Percentiles rank a stretch among this genome's conserved stretches.
phyloP scores from a whole-genome alignment of 106 monocot species.

The Dioscorea alata region DNA sequence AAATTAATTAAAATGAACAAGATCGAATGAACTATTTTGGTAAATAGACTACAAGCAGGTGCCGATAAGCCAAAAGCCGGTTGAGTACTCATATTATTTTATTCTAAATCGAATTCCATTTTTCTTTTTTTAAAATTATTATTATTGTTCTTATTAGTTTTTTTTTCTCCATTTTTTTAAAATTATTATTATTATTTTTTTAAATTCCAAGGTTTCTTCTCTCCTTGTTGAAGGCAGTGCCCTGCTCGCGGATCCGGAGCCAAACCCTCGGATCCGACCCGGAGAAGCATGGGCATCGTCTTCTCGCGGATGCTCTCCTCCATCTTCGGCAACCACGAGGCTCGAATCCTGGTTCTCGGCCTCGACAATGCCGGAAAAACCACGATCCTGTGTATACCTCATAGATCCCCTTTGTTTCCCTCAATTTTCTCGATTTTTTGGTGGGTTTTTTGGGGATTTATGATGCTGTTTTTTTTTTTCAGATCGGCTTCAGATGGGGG shows the following conservation, averaged over 20 bases:
- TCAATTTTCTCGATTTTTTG: neutral
- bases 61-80: too few relatives aligned
- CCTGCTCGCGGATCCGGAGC: neutral
- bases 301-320: conserved; percentile 90
- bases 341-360: conserved; percentile 98
- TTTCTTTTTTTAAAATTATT: too few relatives aligned
- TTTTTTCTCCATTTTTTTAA: too few relatives aligned
- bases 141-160: too few relatives aligned
- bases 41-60: too few relatives aligned
- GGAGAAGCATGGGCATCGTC: conserved; percentile 73
- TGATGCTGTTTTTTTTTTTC: conserved; percentile 8
- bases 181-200: too few relatives aligned
- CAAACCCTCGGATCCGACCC: conserved; percentile 15
- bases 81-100: too few relatives aligned
- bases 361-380: conserved; percentile 99
- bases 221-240: neutral
- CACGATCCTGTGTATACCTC: conserved; percentile 70
- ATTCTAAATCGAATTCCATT: too few relatives aligned
- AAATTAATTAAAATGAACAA: too few relatives aligned
- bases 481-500: conserved; percentile 99
- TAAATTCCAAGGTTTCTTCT: too few relatives aligned
- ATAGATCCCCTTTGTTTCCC: neutral
- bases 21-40: too few relatives aligned
- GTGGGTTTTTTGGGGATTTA: neutral
- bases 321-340: conserved; percentile 90